Base-by-base conservation (phyloP, 768 basidiomycete species). In the Roridomyces roridus region DNA sequence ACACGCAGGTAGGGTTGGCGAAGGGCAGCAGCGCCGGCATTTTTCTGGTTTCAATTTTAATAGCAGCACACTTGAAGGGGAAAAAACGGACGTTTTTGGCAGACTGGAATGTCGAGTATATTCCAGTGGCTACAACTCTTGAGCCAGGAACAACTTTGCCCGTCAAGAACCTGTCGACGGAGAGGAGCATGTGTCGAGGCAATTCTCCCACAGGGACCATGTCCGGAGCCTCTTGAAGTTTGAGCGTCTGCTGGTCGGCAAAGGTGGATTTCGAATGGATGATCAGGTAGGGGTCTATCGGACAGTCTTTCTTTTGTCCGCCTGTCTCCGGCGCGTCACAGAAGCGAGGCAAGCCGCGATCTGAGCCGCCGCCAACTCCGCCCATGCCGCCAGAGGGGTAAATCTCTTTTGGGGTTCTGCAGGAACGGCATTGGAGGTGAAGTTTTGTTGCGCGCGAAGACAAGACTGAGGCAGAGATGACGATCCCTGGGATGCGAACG, bases 171-270 rank as follows among this genome's bases (percentile, higher is more conserved):
- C 96, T 80, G 71, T 99, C 97, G 5, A 86, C 87, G 25, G 92
- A 96, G 23, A 99, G 78, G 46, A 96, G 81, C 83, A 99, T 94
- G 69, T 98, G 97, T 45, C 96, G 77, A 9, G 97, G 97, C 37
- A 99, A 79, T 69, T 99, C 97, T 81, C 97, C 97, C 23, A 98
- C 96, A 0, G 97, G 97, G 1, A 99, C 97, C 94, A 98, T 97
- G 71, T 99, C 97, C 0, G 97, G 97, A 17, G 96, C 96, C 73
- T 99, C 97, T 73, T 99, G 97, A 12, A 99, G 83, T 71, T 99
- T 99, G 65, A 99, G 81, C 11, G 86, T 91, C 73, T 99, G 97
- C 64, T 97, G 95, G 69, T 99, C 97, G 8, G 95, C 89, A 68
- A 98, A 99, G 6, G 85, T 80, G 28, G 94, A 98, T 74, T 94